Conservation (phyloP, 108 stramenopile genomes). For the Skeletonema menzelii region DNA sequence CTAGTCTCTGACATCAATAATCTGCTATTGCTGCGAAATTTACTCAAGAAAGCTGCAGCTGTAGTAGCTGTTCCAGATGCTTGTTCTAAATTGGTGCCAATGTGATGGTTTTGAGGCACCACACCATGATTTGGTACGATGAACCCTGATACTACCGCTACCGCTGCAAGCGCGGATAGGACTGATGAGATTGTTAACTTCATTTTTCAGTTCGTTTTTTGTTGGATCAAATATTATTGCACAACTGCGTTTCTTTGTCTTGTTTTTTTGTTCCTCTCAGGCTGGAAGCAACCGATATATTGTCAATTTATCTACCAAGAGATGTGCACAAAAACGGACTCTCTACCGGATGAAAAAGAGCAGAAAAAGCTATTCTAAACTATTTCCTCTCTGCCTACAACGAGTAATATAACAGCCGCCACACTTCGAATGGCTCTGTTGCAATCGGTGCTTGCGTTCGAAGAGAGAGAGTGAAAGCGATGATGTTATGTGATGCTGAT, state of each 20-base stretch:
- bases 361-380: too few relatives aligned
- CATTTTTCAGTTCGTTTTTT: not conserved
- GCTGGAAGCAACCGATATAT: too few relatives aligned
- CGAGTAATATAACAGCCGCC: too few relatives aligned
- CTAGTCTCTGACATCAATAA: slow-evolving; percentile 1
- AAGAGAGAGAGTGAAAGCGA: too few relatives aligned
- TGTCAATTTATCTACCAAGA: too few relatives aligned
- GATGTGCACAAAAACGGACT: too few relatives aligned
- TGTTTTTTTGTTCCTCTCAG: too few relatives aligned
- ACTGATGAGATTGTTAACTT: not conserved
- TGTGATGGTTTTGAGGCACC: not conserved
- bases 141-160: not conserved
- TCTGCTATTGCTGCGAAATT: not conserved
- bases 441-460: too few relatives aligned
- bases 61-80: not conserved
- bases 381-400: too few relatives aligned
- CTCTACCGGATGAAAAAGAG: too few relatives aligned
- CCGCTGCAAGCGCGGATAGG: not conserved
- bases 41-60: not conserved
- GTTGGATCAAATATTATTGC: not conserved
- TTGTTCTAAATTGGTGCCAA: not conserved
- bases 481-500: too few relatives aligned
- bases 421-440: not conserved
- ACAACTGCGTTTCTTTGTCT: not conserved
- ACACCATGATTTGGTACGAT: not conserved